A percentile compares a stretch with the other conserved stretches of the same genome.
Evolutionary conservation across 1,284 basidiomycete species (phyloP).

Genomic region (Moesziomyces antarcticus): DNA sequence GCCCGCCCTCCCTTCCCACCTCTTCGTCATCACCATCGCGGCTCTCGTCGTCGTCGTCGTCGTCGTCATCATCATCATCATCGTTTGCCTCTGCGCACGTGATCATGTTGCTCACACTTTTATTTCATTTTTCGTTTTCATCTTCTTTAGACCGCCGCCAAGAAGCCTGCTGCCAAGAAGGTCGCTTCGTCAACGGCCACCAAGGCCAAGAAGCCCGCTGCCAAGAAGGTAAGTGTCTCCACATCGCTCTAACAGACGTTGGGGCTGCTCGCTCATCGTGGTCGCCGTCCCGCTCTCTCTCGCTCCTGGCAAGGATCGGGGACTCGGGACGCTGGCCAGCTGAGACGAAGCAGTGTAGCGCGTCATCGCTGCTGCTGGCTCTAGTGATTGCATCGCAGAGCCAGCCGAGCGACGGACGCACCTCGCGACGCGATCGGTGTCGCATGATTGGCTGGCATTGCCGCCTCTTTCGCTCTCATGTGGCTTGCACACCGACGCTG

Average conservation of each 20-base stretch:
- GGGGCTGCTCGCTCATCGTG: constrained; percentile 7
- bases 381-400: no score
- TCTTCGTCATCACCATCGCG: constrained; percentile 2
- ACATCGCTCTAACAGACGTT: constrained; percentile 4
- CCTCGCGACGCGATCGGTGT: constrained; percentile 3
- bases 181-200: constrained; percentile 51
- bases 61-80: background rate
- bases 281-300: constrained; percentile 6
- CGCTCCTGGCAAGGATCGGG: constrained; percentile 2
- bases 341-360: no score
- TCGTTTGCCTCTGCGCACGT: no score
- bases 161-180: constrained; percentile 58
- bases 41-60: background rate
- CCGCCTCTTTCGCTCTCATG: background rate
- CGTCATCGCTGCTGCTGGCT: no score
- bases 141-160: constrained; percentile 30
- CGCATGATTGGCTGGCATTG: background rate
- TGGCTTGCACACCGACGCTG: constrained; percentile 33
- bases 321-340: background rate
- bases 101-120: background rate
- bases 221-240: constrained; percentile 56
- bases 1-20: background rate
- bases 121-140: background rate
- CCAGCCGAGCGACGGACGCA: background rate
- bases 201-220: constrained; percentile 64